These are phyloP conservation scores for Lachancea kluyveri DNA, from an alignment of 805 yeast genomes.

Conservation along the genomic window DNA sequence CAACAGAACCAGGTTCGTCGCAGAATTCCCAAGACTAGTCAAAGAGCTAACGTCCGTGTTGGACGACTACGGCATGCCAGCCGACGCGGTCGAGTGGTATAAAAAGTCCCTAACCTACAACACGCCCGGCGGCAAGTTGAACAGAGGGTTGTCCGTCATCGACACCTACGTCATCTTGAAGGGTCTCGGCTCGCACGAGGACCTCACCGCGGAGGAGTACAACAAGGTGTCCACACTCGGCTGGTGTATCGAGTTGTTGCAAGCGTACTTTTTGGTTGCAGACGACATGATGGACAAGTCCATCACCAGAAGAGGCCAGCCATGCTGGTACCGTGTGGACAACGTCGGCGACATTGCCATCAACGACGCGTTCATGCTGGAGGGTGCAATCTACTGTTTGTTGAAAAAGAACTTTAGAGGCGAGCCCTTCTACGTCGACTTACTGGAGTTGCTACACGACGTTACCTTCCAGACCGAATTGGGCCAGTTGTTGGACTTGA, in stretches of 20 bases:
- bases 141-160: conserved; percentile 92
- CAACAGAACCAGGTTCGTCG: conserved; percentile 49
- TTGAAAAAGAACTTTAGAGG: conserved; percentile 82
- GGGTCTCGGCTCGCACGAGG: conserved; percentile 49
- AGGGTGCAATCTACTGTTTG: conserved; percentile 84
- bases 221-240: conserved; percentile 83
- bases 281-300: conserved; percentile 98
- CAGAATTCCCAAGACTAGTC: conserved; percentile 70
- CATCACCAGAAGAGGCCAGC: conserved; percentile 96
- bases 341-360: conserved; percentile 91
- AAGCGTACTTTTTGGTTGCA: conserved; percentile 94
- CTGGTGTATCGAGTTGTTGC: conserved; percentile 91
- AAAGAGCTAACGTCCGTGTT: conserved; percentile 63
- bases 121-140: conserved; percentile 93
- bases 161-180: conserved; percentile 85
- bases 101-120: conserved; percentile 68
- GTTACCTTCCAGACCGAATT: conserved; percentile 96
- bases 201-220: conserved; percentile 63
- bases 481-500: conserved; percentile 91
- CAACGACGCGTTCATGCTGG: conserved; percentile 95
- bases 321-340: conserved; percentile 87
- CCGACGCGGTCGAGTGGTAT: conserved; percentile 84
- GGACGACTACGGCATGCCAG: conserved; percentile 69
- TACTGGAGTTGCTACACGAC: conserved; percentile 92
- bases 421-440: conserved; percentile 80